Percentiles rank a stretch among this genome's conserved stretches.
These are phyloP conservation scores for Penicillium simplicissimum DNA, from an alignment of 495 filamentous ascomycete species.

Conservation along the genomic window DNA sequence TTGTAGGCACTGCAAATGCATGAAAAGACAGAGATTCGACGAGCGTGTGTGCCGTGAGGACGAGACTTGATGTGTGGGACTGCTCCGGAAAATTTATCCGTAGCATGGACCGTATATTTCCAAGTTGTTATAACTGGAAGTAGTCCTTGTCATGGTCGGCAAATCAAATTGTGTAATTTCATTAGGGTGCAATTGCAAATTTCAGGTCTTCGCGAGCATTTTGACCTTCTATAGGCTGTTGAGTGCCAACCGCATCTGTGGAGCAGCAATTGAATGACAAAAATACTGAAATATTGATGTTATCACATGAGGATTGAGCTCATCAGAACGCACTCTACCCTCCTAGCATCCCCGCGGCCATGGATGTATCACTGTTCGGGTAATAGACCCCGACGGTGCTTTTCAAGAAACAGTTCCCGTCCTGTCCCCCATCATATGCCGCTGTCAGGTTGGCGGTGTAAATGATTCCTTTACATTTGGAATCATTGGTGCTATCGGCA, in stretches of 20 bases:
- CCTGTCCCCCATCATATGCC: constrained; percentile 10
- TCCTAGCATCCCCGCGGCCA: constrained; percentile 7
- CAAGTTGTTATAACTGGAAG: neutral
- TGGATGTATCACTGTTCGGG: constrained; percentile 5
- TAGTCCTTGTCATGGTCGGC: neutral
- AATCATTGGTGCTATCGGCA: neutral
- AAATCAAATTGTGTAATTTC: neutral
- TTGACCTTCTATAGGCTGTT: neutral
- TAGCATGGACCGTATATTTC: neutral
- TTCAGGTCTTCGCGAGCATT: neutral
- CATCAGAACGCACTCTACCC: neutral
- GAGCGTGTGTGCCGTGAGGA: too few species aligned
- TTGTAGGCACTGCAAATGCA: too few species aligned
- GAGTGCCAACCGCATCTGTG: neutral
- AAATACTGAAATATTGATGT: too few species aligned
- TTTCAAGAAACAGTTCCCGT: constrained; percentile 15
- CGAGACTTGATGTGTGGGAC: too few species aligned
- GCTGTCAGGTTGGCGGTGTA: constrained; percentile 14
- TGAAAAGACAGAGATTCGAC: too few species aligned
- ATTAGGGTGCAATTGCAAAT: neutral
- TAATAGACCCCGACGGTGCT: constrained; percentile 4
- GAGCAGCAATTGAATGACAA: neutral
- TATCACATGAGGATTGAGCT: neutral
- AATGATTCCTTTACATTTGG: constrained; percentile 4
- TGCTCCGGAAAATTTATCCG: neutral